phyloP scores from a whole-genome alignment of 148 eudicot genomes.

The Diospyros kaki region DNA sequence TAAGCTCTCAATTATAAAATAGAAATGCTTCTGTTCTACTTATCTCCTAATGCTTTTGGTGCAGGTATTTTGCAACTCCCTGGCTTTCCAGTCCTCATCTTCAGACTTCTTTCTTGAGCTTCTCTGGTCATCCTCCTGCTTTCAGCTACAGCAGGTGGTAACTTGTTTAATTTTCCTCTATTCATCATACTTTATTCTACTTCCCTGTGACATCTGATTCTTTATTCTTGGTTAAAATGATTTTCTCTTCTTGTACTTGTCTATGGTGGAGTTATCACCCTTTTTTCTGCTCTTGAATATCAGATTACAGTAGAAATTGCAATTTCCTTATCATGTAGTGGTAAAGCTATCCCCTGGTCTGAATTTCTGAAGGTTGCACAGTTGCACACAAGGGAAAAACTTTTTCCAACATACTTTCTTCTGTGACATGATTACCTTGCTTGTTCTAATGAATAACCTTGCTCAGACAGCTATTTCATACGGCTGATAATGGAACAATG shows the following conservation, averaged over 20 bases:
- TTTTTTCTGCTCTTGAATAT: too few species aligned
- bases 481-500: conserved; percentile 84
- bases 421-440: background rate
- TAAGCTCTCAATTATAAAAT: background rate
- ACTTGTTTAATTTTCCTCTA: background rate
- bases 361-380: background rate
- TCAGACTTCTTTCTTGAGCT: conserved; percentile 65
- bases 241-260: too few species aligned
- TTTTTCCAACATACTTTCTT: background rate
- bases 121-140: conserved; percentile 55
- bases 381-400: too few species aligned
- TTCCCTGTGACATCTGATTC: too few species aligned
- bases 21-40: background rate
- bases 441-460: conserved; percentile 3
- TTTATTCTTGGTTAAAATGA: too few species aligned
- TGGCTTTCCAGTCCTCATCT: conserved; percentile 97
- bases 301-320: too few species aligned
- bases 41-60: background rate
- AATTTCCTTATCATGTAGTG: too few species aligned
- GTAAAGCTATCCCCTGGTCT: background rate
- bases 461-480: conserved; percentile 61
- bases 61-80: conserved; percentile 80
- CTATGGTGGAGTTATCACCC: too few species aligned
- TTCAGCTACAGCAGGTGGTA: conserved; percentile 66
- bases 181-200: too few species aligned